These are phyloP conservation scores for Leishmania turanica DNA, from an alignment of 208 protist species.

Conservation along the genomic window DNA sequence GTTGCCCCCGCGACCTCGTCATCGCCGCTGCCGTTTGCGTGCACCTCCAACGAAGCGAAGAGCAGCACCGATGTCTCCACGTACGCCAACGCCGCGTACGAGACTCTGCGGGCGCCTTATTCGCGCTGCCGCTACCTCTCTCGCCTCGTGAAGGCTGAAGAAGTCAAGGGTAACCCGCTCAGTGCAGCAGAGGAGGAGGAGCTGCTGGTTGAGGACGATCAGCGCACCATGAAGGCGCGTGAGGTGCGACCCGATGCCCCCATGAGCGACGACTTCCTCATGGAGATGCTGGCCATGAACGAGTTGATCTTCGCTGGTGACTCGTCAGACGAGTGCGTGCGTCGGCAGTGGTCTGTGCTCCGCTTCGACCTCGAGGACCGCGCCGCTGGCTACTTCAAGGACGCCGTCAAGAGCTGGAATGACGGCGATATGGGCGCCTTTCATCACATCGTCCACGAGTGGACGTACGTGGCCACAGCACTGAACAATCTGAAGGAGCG, in stretches of 20 bases:
- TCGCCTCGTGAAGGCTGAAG: slow-evolving; percentile 43
- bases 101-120: slow-evolving; percentile 73
- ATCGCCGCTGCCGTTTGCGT: neutral
- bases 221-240: slow-evolving; percentile 30
- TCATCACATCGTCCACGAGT: slow-evolving; percentile 57
- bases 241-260: slow-evolving; percentile 32
- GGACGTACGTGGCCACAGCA: slow-evolving; percentile 83
- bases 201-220: slow-evolving; percentile 65
- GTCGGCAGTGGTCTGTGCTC: slow-evolving; percentile 52
- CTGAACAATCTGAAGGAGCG: slow-evolving; percentile 63
- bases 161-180: slow-evolving; percentile 39
- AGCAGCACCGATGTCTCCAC: slow-evolving; percentile 46
- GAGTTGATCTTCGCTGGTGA: slow-evolving; percentile 78
- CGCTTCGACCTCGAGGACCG: slow-evolving; percentile 68
- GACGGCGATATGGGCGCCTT: slow-evolving; percentile 41
- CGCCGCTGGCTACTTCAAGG: slow-evolving; percentile 52
- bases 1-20: neutral
- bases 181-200: slow-evolving; percentile 63
- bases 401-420: slow-evolving; percentile 45
- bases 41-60: neutral
- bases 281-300: slow-evolving; percentile 75
- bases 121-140: slow-evolving; percentile 80
- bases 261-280: slow-evolving; percentile 67
- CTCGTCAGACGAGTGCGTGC: slow-evolving; percentile 37
- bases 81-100: slow-evolving; percentile 83